Evolutionary conservation across 768 basidiomycete genomes (phyloP).

Genomic region (Termitomyces sp.): DNA sequence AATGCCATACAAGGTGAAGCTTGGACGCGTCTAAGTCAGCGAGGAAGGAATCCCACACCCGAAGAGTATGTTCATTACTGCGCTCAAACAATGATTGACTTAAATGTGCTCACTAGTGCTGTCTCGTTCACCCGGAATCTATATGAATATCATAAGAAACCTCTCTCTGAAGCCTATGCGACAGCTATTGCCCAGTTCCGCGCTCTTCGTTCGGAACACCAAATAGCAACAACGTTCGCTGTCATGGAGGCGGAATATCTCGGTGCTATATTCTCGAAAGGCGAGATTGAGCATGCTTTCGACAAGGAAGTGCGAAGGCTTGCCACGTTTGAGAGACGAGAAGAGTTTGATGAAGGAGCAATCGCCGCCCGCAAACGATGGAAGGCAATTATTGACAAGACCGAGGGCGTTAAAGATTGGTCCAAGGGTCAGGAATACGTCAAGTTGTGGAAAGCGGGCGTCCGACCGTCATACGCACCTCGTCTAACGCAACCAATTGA

Average conservation of each 20-base stretch:
- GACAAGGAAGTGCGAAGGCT: conserved; percentile 60
- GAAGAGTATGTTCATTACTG: conserved; percentile 73
- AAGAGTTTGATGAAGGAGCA: conserved; percentile 55
- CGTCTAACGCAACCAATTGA: conserved; percentile 40
- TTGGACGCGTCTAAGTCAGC: conserved; percentile 82
- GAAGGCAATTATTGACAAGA: conserved; percentile 60
- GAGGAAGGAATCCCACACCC: conserved; percentile 76
- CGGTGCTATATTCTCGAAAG: conserved; percentile 61
- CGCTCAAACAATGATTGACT: conserved; percentile 7
- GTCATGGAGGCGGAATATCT: conserved; percentile 74
- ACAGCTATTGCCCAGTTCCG: conserved; percentile 83
- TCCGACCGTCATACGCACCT: conserved; percentile 64
- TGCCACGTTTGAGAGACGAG: conserved; percentile 54
- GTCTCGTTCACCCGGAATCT: conserved; percentile 81
- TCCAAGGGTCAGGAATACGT: conserved; percentile 73
- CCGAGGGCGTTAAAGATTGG: conserved; percentile 51
- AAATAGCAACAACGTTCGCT: conserved; percentile 74
- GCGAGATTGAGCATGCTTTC: conserved; percentile 60
- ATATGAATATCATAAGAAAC: conserved; percentile 55
- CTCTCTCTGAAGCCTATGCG: conserved; percentile 79
- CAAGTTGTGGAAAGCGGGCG: conserved; percentile 67
- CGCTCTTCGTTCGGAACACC: conserved; percentile 79
- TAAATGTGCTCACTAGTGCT: conserved; percentile 44
- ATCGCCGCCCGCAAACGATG: conserved; percentile 71
- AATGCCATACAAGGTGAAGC: conserved; percentile 53